Conservation (phyloP, 2,329 filamentous ascomycete species). For the Aspergillus ochraceoroseus region DNA sequence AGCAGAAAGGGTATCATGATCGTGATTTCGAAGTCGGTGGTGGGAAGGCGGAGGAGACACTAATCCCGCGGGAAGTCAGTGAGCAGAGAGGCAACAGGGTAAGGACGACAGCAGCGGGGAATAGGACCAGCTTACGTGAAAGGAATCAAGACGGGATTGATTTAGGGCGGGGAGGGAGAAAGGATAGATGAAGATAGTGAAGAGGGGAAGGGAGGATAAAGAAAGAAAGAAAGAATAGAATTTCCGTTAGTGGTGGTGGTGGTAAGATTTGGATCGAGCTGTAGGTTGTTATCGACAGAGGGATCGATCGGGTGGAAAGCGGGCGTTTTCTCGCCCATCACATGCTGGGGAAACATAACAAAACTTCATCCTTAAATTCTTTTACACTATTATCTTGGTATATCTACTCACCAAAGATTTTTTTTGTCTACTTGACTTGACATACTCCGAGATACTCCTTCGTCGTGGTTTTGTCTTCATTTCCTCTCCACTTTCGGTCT, state of each 20-base stretch:
- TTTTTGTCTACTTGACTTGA: too few relatives aligned
- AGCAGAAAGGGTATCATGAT: slow-evolving; percentile 29
- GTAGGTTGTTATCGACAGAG: too few relatives aligned
- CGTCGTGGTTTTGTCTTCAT: too few relatives aligned
- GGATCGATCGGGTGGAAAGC: slow-evolving; percentile 16
- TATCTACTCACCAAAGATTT: too few relatives aligned
- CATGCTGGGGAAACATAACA: too few relatives aligned
- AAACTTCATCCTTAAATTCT: too few relatives aligned
- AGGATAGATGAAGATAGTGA: background rate
- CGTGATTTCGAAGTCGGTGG: slow-evolving; percentile 12
- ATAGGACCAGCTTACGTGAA: slow-evolving; percentile 7
- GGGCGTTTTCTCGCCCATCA: slow-evolving; percentile 20
- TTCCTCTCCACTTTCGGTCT: too few relatives aligned
- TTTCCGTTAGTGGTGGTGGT: background rate
- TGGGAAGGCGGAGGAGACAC: slow-evolving; percentile 8
- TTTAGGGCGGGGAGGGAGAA: slow-evolving; percentile 3
- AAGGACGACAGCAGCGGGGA: background rate
- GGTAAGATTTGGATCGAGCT: too few relatives aligned
- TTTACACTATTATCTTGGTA: too few relatives aligned
- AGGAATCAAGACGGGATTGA: background rate
- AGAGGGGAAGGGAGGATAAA: background rate
- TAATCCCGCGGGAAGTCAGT: slow-evolving; percentile 8
- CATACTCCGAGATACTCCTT: too few relatives aligned
- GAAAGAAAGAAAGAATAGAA: background rate
- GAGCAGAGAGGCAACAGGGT: slow-evolving; percentile 1